Percentiles rank a stretch among this genome's conserved stretches.
Conservation (phyloP, 2,329 filamentous ascomycete genomes). For the Epichloe scottii region DNA sequence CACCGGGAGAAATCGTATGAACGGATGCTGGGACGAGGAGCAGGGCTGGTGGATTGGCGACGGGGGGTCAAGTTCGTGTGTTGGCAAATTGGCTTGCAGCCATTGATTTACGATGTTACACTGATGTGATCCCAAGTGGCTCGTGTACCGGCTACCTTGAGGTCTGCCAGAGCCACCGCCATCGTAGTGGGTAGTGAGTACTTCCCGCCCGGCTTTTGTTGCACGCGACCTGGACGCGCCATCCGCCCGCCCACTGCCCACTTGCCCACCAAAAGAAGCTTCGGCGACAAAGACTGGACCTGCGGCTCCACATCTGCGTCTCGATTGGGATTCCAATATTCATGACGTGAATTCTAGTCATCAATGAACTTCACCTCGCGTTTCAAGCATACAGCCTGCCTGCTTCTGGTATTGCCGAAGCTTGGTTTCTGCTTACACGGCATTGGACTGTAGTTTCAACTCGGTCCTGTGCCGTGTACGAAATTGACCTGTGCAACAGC, state of each 20-base stretch:
- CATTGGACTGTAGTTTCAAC: background rate
- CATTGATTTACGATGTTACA: background rate
- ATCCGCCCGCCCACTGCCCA: background rate
- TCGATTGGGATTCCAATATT: too few species aligned
- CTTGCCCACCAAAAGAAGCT: background rate
- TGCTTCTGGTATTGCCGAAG: background rate
- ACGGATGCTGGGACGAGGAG: background rate
- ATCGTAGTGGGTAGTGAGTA: background rate
- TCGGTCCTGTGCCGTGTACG: background rate
- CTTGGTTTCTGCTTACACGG: background rate
- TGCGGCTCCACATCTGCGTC: background rate
- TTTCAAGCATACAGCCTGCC: background rate
- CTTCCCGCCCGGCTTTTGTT: background rate
- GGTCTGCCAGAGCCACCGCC: fast-evolving
- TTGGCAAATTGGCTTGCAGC: too few species aligned
- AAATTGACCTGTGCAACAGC: background rate
- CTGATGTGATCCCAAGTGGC: background rate
- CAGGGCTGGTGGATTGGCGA: background rate
- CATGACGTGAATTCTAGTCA: background rate
- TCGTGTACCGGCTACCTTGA: background rate
- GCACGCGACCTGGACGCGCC: slow-evolving; percentile 4
- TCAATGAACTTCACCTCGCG: too few species aligned
- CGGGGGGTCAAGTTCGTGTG: too few species aligned
- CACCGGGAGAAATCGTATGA: background rate
- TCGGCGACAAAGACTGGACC: background rate